Evolutionary conservation across 768 basidiomycete species (phyloP), one percentile per base, ranked within the genome.

Genomic region (Phallus indusiatus): DNA sequence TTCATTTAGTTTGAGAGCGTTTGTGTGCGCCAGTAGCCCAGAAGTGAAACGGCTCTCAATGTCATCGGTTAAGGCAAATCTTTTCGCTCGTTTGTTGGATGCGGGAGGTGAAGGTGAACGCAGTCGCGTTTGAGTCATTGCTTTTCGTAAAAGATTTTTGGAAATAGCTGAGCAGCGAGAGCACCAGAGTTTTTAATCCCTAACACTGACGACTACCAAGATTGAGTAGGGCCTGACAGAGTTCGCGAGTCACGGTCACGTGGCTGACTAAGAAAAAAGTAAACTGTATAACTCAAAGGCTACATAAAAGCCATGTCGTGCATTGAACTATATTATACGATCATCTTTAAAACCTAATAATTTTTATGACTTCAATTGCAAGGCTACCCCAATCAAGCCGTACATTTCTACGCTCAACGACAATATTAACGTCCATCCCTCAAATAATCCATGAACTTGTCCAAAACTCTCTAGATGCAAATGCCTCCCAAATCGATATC

Each of bases 391-490:
- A 66, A 17, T 72, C 75, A n/a, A 90, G 89, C 6, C 84, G 81
- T 49, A 75, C 81, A 20, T 83, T 77, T 64, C 75, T 98, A 49
- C 84, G 94, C 47, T 94, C 93, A 1, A 81, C 89, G 0, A 82
- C 90, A 66, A 84, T 94, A 62, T 72, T 98, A 60, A 91, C 91
- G 0, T 88, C 91, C 5, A 68, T 96, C 24, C 77, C 87, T 8
- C 83, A 88, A 67, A 76, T 94, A 59, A 74, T 94, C 20, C 85
- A 84, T 1, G 93, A 97, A 70, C 81, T 98, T 36, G 70, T 94
- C 11, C 94, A 94, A 69, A 98, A 98, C 69, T 79, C 90, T 2
- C 76, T 97, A 9, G 95, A 98, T 65, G 90, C 94, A 1, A 76
- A 76, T 28, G 83, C 93, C 0, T 75, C 70, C 16, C 76, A 78